phyloP scores from a whole-genome alignment of 2,329 filamentous ascomycete species.

The Colletotrichum eremochloae region DNA sequence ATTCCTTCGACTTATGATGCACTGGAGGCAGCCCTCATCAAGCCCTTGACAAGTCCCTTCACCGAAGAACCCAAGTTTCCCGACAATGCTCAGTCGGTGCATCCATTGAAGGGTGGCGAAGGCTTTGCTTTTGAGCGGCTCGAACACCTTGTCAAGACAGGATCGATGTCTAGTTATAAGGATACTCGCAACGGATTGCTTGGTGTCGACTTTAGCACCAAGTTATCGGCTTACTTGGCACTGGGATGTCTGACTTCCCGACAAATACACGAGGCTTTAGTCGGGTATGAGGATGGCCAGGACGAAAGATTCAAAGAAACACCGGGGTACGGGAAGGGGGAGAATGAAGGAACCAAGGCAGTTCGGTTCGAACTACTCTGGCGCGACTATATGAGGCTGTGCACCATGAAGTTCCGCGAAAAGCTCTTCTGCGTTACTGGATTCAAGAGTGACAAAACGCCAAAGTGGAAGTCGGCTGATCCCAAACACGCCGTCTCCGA shows the following conservation, averaged over 20 bases:
- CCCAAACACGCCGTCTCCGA: conserved; percentile 56
- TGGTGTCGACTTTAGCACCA: conserved; percentile 79
- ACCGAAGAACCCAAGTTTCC: conserved; percentile 67
- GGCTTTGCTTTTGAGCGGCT: conserved; percentile 69
- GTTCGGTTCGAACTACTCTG: conserved; percentile 82
- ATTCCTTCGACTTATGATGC: conserved; percentile 69
- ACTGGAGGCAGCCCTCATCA: conserved; percentile 66
- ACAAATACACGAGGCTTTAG: conserved; percentile 76
- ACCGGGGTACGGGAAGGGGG: conserved; percentile 74
- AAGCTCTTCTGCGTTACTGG: conserved; percentile 76
- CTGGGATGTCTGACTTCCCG: conserved; percentile 80
- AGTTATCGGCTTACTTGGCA: conserved; percentile 79
- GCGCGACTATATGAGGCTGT: conserved; percentile 86
- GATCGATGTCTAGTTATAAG: conserved; percentile 75
- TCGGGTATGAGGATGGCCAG: conserved; percentile 77
- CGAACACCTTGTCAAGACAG: conserved; percentile 70
- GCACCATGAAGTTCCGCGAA: conserved; percentile 75
- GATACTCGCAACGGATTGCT: conserved; percentile 79
- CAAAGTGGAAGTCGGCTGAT: conserved; percentile 64
- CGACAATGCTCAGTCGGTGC: conserved; percentile 66
- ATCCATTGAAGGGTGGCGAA: conserved; percentile 79
- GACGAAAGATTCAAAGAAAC: conserved; percentile 55
- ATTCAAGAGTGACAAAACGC: conserved; percentile 65
- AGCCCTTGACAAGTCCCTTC: conserved; percentile 68
- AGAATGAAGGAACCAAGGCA: conserved; percentile 77